Percentiles rank a stretch among this genome's conserved stretches.
These are phyloP conservation scores for Megacollybia marginata DNA, from an alignment of 768 basidiomycete genomes.

Conservation along the genomic window DNA sequence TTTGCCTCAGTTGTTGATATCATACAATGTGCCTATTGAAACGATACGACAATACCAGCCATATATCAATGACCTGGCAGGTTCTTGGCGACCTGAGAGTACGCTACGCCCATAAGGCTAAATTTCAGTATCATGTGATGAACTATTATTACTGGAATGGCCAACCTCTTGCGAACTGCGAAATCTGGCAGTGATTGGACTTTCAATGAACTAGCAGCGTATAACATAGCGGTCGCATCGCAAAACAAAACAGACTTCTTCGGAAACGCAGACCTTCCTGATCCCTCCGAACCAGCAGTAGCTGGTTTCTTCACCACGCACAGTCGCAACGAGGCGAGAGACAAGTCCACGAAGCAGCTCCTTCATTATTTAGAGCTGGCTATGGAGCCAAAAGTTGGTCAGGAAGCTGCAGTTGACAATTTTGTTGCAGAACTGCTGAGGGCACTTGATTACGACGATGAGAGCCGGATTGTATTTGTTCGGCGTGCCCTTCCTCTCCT, in stretches of 20 bases:
- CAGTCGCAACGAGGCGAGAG: slow-evolving; percentile 12
- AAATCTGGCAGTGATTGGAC: slow-evolving; percentile 7
- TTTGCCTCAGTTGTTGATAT: too few relatives aligned
- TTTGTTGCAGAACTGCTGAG: slow-evolving; percentile 14
- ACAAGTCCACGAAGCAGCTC: slow-evolving; percentile 11
- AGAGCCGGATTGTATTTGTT: slow-evolving; percentile 13
- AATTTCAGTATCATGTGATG: too few relatives aligned
- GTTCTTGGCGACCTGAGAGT: too few relatives aligned
- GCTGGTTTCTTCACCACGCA: slow-evolving; percentile 11
- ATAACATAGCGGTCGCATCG: slow-evolving; percentile 7
- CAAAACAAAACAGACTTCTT: slow-evolving; percentile 15
- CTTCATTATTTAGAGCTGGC: slow-evolving; percentile 15
- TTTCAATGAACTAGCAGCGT: not conserved
- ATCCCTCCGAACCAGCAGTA: slow-evolving; percentile 9
- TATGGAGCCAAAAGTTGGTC: slow-evolving; percentile 12
- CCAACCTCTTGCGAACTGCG: slow-evolving; percentile 7
- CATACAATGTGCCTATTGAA: too few relatives aligned
- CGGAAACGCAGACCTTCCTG: slow-evolving; percentile 8
- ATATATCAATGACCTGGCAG: too few relatives aligned
- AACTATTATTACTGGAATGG: too few relatives aligned
- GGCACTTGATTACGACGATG: slow-evolving; percentile 11
- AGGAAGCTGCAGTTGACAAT: slow-evolving; percentile 17
- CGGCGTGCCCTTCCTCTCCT: slow-evolving; percentile 11
- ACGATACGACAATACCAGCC: too few relatives aligned
- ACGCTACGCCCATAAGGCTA: too few relatives aligned